phyloP scores from a whole-genome alignment of 1,139 yeast species.

The Taiozyma onychis region DNA sequence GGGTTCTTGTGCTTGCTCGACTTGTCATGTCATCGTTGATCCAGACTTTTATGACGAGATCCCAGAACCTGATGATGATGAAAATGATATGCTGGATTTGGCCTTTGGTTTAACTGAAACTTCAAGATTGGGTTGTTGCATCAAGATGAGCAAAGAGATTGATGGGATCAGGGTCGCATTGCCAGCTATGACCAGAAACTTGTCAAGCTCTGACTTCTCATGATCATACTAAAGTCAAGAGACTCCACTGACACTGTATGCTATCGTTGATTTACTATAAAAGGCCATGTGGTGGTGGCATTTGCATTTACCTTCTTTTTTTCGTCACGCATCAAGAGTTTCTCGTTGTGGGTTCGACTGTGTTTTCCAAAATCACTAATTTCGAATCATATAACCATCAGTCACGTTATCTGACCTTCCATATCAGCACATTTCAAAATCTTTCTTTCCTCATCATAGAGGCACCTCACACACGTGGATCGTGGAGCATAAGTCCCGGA shows the following conservation, averaged over 20 bases:
- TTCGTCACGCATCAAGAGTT: neutral
- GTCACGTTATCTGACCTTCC: neutral
- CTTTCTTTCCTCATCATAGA: conserved; percentile 12
- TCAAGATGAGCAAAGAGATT: conserved; percentile 78
- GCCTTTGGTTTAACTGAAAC: conserved; percentile 96
- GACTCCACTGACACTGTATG: too few species aligned
- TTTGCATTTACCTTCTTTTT: conserved; percentile 14
- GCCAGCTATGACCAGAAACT: conserved; percentile 95
- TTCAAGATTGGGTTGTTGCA: conserved; percentile 94
- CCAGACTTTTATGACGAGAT: conserved; percentile 87
- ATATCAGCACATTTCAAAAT: neutral
- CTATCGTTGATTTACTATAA: neutral
- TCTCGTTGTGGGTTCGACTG: neutral
- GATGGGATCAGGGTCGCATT: conserved; percentile 95
- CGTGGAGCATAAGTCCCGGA: neutral
- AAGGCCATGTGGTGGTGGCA: neutral
- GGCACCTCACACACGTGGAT: neutral
- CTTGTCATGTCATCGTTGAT: conserved; percentile 94
- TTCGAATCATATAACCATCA: neutral
- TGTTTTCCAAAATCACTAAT: neutral
- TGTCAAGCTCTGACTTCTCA: conserved; percentile 69
- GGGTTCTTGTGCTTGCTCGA: conserved; percentile 97
- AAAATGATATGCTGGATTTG: conserved; percentile 95
- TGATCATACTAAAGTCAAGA: conserved; percentile 1
- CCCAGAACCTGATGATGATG: conserved; percentile 97